Evolutionary conservation across 495 filamentous ascomycete genomes (phyloP).

Genomic region (Penicillium tannophilum): DNA sequence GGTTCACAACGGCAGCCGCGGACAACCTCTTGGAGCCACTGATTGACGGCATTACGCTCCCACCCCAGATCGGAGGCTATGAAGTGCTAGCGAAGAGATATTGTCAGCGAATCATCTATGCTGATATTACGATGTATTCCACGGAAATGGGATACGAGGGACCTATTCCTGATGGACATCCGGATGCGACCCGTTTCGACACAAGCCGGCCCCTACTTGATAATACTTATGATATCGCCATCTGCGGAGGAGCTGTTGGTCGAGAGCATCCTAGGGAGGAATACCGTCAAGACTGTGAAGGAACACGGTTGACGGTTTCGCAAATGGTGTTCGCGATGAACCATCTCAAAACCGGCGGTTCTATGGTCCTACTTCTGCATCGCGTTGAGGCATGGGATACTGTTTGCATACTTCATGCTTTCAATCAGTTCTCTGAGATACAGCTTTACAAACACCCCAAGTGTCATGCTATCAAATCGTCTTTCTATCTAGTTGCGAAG

Average conservation of each 20-base stretch:
- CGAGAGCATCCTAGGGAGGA: background rate
- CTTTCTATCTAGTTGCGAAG: slow-evolving; percentile 7
- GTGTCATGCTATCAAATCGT: slow-evolving; percentile 8
- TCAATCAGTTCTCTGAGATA: slow-evolving; percentile 5
- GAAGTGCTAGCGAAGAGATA: slow-evolving; percentile 5
- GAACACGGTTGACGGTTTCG: background rate
- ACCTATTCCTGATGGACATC: background rate
- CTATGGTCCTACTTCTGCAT: slow-evolving; percentile 2
- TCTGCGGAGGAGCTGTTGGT: background rate
- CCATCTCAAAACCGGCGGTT: slow-evolving; percentile 1
- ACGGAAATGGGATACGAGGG: slow-evolving; percentile 8
- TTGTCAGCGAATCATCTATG: slow-evolving; percentile 5
- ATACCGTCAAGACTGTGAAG: background rate
- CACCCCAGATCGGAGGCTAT: slow-evolving; percentile 2
- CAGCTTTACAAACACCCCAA: slow-evolving; percentile 6
- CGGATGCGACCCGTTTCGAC: slow-evolving; percentile 5
- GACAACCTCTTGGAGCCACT: background rate
- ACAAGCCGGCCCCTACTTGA: background rate
- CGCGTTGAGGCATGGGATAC: slow-evolving; percentile 5
- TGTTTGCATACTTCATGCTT: slow-evolving; percentile 6
- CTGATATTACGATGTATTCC: slow-evolving; percentile 10
- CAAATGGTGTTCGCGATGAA: slow-evolving; percentile 9
- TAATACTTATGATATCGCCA: background rate
- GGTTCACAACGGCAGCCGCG: slow-evolving; percentile 7
- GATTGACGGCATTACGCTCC: slow-evolving; percentile 10